Base-by-base conservation (phyloP, 768 basidiomycete genomes). In the Tephrocybe sp. region DNA sequence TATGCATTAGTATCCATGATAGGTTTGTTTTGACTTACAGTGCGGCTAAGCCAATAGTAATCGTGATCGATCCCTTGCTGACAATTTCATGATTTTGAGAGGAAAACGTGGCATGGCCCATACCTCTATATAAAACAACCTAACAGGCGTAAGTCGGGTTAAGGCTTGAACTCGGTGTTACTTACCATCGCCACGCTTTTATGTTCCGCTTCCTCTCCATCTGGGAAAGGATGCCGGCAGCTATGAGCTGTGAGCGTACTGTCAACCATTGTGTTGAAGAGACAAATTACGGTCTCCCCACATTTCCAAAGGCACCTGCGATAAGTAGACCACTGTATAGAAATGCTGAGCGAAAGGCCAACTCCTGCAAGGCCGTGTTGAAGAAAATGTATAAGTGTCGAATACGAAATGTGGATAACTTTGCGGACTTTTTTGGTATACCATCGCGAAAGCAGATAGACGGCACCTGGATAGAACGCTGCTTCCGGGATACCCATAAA, bases 41-140 rank as follows among this genome's bases (percentile, higher is more conserved):
- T 30, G 74, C 65, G 13, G 73, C 49, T n/a, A 84, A 62, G 0
- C 84, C 84, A 41, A 86, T 60, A 41, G 70, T 62, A 54, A 88
- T 79, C 0, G 84, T 89, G 12, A 85, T 73, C 1, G 79, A 69
- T 4, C 87, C 87, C 78, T 88, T 36, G 37, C 12, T 18, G 6
- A n/a, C 19, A 9, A 12, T 38, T 18, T 4, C 3, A 18, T 11
- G 27, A 5, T n/a, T n/a, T 19, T 38, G 11, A 45, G 22, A 25
- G 42, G 24, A 11, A 8, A 19, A 8, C 33, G 12, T 31, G 23
- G 22, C 23, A 33, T 3, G 15, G 50, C 15, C 19, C 33, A 47
- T 60, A 77, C 83, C 72, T 84, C 86, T 33, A 86, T 84, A 60
- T 75, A 84, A 61, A 88, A 88, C 24, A 88, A 57, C 86, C 84